A percentile compares a stretch with the other conserved stretches of the same genome.
Evolutionary conservation across 2,329 filamentous ascomycete genomes (phyloP).

Genomic region (Fusarium solani-melongenae): DNA sequence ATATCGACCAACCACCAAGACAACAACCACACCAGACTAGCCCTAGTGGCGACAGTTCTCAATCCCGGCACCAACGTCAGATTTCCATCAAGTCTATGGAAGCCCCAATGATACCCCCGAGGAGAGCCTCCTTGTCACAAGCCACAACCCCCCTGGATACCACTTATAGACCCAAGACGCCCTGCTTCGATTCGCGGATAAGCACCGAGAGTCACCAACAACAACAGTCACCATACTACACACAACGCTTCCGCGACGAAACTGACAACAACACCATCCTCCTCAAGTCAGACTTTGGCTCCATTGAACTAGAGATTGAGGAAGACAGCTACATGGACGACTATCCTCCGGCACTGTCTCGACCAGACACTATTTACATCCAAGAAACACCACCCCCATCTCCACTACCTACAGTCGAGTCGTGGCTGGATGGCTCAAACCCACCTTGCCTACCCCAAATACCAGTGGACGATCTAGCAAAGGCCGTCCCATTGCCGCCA

Average conservation of each 20-base stretch:
- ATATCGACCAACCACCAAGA: background rate
- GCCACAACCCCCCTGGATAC: constrained; percentile 16
- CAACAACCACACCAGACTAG: constrained; percentile 4
- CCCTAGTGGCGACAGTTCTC: constrained; percentile 1
- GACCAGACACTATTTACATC: constrained; percentile 43
- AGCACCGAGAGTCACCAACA: constrained; percentile 15
- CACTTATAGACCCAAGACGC: constrained; percentile 17
- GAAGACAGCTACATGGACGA: constrained; percentile 29
- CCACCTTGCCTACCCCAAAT: constrained; percentile 45
- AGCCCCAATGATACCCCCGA: constrained; percentile 35
- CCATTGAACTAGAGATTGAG: constrained; percentile 33
- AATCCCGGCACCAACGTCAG: constrained; percentile 15
- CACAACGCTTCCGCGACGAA: constrained; percentile 29
- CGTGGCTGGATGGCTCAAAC: constrained; percentile 49
- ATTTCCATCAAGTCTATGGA: constrained; percentile 31
- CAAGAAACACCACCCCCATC: constrained; percentile 50
- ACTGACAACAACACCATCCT: constrained; percentile 33
- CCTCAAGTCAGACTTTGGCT: constrained; percentile 34
- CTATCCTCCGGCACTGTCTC: constrained; percentile 8
- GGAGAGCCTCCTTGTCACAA: constrained; percentile 32
- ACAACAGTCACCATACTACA: constrained; percentile 13
- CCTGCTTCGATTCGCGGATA: constrained; percentile 16
- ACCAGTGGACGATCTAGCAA: constrained; percentile 50
- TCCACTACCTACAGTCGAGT: constrained; percentile 49
- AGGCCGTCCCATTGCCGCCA: constrained; percentile 60